phyloP scores from a whole-genome alignment of 2,329 filamentous ascomycete genomes.

The Cryphonectria parasitica region DNA sequence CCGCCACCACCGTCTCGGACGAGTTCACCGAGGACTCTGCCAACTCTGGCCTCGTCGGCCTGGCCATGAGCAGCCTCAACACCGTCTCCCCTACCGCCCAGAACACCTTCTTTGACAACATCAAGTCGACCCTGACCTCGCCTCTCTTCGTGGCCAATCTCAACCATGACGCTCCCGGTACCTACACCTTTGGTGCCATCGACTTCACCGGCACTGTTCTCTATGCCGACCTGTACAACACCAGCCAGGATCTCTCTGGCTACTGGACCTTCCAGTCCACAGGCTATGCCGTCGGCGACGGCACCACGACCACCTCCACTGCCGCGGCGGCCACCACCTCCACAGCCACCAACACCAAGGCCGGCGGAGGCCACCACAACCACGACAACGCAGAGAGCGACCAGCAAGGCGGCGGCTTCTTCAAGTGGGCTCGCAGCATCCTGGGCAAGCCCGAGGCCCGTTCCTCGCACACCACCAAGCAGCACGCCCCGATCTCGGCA shows the following conservation, averaged over 20 bases:
- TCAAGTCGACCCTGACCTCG: conserved; percentile 33
- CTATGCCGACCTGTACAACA: conserved; percentile 39
- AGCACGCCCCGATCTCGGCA: conserved; percentile 20
- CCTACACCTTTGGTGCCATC: conserved; percentile 45
- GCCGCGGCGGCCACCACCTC: conserved; percentile 3
- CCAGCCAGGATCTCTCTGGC: conserved; percentile 33
- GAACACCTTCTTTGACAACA: conserved; percentile 42
- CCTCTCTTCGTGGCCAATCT: conserved; percentile 41
- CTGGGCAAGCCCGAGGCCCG: neutral
- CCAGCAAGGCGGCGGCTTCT: neutral
- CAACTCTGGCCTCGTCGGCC: conserved; percentile 29
- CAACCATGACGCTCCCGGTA: conserved; percentile 38
- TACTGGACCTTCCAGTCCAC: conserved; percentile 45
- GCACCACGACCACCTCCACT: conserved; percentile 19
- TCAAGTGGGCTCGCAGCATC: conserved; percentile 13
- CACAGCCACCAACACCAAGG: neutral
- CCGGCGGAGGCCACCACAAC: neutral
- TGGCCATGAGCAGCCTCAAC: conserved; percentile 34
- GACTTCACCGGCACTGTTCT: conserved; percentile 42
- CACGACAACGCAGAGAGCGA: neutral
- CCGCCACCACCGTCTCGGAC: conserved; percentile 32
- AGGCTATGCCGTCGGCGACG: conserved; percentile 38
- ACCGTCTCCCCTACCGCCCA: conserved; percentile 32
- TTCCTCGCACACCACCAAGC: conserved; percentile 8
- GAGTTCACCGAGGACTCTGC: conserved; percentile 29